phyloP scores from a whole-genome alignment of 1,284 basidiomycete genomes.

The Leucoagaricus sp. region DNA sequence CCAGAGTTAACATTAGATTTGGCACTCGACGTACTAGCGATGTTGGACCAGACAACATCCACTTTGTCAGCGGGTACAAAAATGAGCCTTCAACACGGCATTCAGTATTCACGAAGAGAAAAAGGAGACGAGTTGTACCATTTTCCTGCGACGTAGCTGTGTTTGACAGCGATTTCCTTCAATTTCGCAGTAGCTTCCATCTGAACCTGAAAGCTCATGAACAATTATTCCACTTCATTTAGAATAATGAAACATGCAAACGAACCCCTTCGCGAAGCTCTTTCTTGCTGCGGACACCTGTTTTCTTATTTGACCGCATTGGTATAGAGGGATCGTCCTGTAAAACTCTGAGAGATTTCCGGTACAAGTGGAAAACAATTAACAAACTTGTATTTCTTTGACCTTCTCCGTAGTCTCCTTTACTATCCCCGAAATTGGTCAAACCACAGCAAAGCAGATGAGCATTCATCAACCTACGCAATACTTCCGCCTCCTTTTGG shows the following conservation, averaged over 20 bases:
- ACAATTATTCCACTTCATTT: not conserved
- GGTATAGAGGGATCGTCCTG: slow-evolving; percentile 70
- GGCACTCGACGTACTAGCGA: slow-evolving; percentile 47
- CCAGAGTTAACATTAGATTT: not conserved
- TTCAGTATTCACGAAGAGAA: not conserved
- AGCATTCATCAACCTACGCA: slow-evolving; percentile 41
- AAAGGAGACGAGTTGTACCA: slow-evolving; percentile 43
- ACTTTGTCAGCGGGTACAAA: slow-evolving; percentile 62
- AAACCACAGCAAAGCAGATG: not conserved
- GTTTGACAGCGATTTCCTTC: slow-evolving; percentile 54
- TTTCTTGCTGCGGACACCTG: slow-evolving; percentile 70
- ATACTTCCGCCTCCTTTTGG: slow-evolving; percentile 43
- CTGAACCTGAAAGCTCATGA: slow-evolving; percentile 46
- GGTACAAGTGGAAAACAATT: not conserved
- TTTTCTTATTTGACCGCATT: slow-evolving; percentile 66
- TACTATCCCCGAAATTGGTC: slow-evolving; percentile 38
- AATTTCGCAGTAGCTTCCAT: slow-evolving; percentile 55
- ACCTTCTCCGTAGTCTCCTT: slow-evolving; percentile 55
- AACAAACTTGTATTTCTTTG: slow-evolving; percentile 56
- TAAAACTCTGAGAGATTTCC: not conserved
- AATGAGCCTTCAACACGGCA: slow-evolving; percentile 48
- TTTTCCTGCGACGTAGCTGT: slow-evolving; percentile 62
- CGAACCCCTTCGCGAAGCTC: slow-evolving; percentile 66
- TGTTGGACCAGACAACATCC: slow-evolving; percentile 57
- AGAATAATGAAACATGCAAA: not conserved